Base-by-base conservation (phyloP, 192 early-diverging fungal genomes). In the Rhizophagus prolifer region DNA sequence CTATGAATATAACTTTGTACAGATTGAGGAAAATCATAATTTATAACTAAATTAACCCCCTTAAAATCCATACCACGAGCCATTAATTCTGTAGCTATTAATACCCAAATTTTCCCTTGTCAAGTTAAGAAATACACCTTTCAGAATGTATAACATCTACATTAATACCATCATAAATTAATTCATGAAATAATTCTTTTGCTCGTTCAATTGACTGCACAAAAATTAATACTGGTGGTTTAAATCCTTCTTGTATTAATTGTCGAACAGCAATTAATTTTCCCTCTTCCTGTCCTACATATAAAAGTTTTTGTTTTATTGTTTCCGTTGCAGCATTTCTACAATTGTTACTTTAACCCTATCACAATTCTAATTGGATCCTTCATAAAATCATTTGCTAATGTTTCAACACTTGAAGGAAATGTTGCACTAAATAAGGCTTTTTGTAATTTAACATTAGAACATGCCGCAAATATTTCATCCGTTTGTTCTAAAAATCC, bases 61-160 rank as follows among this genome's bases (percentile, higher is more conserved):
- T 97, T 97, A 83, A 99, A 98, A 86, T 99, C 97, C 79, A 99
- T 93, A 88, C 98, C 98, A 81, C 98, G 93, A 9, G 96, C 92
- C 94, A 98, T 95, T 61, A 99, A 82, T 76, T 99, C 97, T 3
- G 98, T 98, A 41, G 95, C 90, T 70, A 99, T 98, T 58, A 99
- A 84, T 34, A 98, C 93, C 95, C 96, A 98, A 21, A 96, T 91
- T 77, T 93, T 92, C 41, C 98, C 97, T 12, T 85, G 76, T 21
- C 95, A 46, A 8, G 10, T 25, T 34, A 21, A 82, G 50, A 47
- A 63, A 66, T 77, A 16, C 13, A n/a, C 68, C 96, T 90, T 78
- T 98, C 95, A 13, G 94, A 93, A 78, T 97, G 97, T 30, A 98
- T 97, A n/a, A 97, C 96, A 67, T 98, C 98, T 13, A 98, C 97